Percentiles rank a stretch among this genome's conserved stretches.
Evolutionary conservation across 2,329 filamentous ascomycete genomes (phyloP).

Genomic region (Neoarthrinium moseri): DNA sequence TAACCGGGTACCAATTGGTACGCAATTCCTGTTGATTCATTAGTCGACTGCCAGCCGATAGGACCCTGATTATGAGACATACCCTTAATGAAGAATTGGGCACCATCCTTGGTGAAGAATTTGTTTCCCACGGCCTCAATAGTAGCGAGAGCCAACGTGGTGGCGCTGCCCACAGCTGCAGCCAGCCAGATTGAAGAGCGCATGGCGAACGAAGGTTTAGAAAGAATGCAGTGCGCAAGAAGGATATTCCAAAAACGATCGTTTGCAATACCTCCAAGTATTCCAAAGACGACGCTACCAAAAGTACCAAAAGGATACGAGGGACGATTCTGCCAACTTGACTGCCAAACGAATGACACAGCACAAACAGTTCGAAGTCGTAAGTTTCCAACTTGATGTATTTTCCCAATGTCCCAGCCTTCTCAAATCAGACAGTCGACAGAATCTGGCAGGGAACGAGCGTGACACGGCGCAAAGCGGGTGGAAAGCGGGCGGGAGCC

Average conservation of each 20-base stretch:
- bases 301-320: background rate
- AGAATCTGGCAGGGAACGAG: no score
- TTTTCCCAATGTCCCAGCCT: no score
- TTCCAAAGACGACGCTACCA: background rate
- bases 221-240: background rate
- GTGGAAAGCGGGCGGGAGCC: background rate
- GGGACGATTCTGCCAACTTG: no score
- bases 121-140: conserved; percentile 69
- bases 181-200: conserved; percentile 30
- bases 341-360: no score
- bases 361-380: no score
- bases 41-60: no score
- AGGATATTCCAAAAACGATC: background rate
- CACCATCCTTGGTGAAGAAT: conserved; percentile 78
- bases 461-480: no score
- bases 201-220: conserved; percentile 29
- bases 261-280: no score
- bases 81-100: conserved; percentile 86
- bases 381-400: no score
- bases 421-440: no score
- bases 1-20: conserved; percentile 57
- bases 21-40: conserved; percentile 46
- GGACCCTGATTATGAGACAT: conserved; percentile 13
- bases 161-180: conserved; percentile 32
- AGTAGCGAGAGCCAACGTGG: conserved; percentile 41